phyloP scores from a whole-genome alignment of 1,284 basidiomycete genomes.

The Sporisorium scitamineum region DNA sequence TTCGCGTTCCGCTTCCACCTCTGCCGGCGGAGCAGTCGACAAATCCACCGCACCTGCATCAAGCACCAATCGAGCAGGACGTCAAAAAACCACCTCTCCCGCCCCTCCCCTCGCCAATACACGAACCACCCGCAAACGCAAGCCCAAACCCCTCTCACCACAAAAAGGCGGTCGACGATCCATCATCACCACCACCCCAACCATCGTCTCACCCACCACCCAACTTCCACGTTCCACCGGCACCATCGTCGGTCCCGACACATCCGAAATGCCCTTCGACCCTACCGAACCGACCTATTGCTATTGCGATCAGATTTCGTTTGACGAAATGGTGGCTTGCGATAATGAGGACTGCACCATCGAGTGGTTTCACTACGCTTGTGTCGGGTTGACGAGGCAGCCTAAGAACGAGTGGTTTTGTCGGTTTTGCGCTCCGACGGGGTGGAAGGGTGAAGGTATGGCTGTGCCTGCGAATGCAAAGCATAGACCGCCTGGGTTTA shows the following conservation, averaged over 20 bases:
- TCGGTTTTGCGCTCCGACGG: conserved; percentile 64
- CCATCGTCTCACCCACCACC: conserved; percentile 17
- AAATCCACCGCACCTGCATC: not conserved
- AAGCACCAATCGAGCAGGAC: not conserved
- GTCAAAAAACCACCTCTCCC: conserved; percentile 3
- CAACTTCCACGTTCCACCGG: not conserved
- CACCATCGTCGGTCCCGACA: conserved; percentile 22
- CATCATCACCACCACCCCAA: conserved; percentile 11
- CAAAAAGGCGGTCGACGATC: conserved; percentile 39
- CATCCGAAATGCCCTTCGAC: conserved; percentile 59
- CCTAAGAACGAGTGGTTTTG: conserved; percentile 66
- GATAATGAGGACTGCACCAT: conserved; percentile 72
- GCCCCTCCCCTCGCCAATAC: not conserved
- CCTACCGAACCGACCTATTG: conserved; percentile 73
- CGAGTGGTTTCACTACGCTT: conserved; percentile 70
- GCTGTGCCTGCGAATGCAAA: conserved; percentile 43
- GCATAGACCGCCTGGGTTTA: conserved; percentile 23
- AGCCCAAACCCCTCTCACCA: conserved; percentile 33
- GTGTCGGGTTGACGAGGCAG: conserved; percentile 55
- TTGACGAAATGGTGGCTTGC: conserved; percentile 69
- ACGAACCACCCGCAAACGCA: conserved; percentile 21
- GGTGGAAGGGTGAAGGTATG: conserved; percentile 59
- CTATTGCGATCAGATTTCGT: conserved; percentile 72
- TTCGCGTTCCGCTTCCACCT: conserved; percentile 13
- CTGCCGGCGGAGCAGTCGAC: not conserved